These are phyloP conservation scores for Nannochloropsis salina DNA, from an alignment of 108 stramenopile species.

Conservation along the genomic window DNA sequence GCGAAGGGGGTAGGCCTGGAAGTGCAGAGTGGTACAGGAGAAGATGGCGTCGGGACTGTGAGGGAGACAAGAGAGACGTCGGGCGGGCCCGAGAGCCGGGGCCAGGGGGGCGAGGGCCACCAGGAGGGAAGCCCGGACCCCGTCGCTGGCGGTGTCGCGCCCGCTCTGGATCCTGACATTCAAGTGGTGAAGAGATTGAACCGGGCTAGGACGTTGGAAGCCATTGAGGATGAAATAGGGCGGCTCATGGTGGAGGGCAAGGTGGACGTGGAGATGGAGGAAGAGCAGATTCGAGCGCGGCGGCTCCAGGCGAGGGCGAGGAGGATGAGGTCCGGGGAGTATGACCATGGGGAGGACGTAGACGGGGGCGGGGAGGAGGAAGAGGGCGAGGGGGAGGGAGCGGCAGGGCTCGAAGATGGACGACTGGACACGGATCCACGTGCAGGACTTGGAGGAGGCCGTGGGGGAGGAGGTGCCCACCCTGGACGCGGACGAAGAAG, in stretches of 20 bases:
- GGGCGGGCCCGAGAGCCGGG: background rate
- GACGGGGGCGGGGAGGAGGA: background rate
- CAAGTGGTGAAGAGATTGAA: background rate
- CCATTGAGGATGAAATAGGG: background rate
- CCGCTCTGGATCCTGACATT: background rate
- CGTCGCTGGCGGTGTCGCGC: background rate
- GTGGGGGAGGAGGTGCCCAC: background rate
- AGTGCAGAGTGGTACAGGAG: background rate
- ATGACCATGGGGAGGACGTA: background rate
- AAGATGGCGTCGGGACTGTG: background rate
- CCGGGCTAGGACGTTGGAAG: background rate
- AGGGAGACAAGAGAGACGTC: background rate
- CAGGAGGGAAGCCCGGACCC: background rate
- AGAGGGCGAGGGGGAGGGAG: background rate
- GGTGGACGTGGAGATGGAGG: background rate
- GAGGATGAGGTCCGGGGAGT: background rate
- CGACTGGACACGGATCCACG: background rate
- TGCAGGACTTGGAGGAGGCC: slow-evolving; percentile 10
- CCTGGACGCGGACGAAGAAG: background rate
- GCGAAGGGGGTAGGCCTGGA: background rate
- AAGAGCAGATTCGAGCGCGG: background rate
- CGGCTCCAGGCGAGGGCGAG: background rate
- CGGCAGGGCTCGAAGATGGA: background rate
- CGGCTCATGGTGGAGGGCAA: background rate
- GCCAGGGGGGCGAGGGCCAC: background rate